phyloP scores from a whole-genome alignment of 1,284 basidiomycete species.

The Melampsora abietis-canadensis region DNA sequence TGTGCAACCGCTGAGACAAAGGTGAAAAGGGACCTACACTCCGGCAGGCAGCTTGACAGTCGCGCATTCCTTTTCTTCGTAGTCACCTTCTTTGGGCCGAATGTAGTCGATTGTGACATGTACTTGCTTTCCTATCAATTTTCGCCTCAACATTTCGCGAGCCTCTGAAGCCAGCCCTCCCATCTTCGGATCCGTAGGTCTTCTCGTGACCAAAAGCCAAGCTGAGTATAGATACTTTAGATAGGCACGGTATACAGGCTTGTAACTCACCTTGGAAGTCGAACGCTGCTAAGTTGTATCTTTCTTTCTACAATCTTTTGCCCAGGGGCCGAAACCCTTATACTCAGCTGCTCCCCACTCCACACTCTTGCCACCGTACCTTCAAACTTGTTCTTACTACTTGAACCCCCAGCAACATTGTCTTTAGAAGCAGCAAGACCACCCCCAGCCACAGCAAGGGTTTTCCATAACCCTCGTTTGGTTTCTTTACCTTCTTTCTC shows the following conservation, averaged over 20 bases:
- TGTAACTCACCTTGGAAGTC: slow-evolving; percentile 23
- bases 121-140: slow-evolving; percentile 83
- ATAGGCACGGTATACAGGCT: not conserved
- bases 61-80: slow-evolving; percentile 84
- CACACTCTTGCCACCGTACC: slow-evolving; percentile 81
- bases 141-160: slow-evolving; percentile 81
- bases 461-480: slow-evolving; percentile 65
- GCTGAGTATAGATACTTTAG: slow-evolving; percentile 51
- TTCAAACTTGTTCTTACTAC: slow-evolving; percentile 61
- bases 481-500: slow-evolving; percentile 60
- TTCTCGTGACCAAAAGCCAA: slow-evolving; percentile 16
- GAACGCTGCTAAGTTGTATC: slow-evolving; percentile 62
- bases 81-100: slow-evolving; percentile 87
- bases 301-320: slow-evolving; percentile 63
- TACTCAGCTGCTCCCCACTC: slow-evolving; percentile 85
- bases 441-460: slow-evolving; percentile 53
- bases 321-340: slow-evolving; percentile 65
- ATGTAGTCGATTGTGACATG: slow-evolving; percentile 79
- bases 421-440: not conserved
- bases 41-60: slow-evolving; percentile 40
- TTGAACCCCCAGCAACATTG: not conserved
- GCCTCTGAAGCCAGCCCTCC: slow-evolving; percentile 87
- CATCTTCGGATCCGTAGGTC: slow-evolving; percentile 79
- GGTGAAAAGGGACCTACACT: slow-evolving; percentile 11
- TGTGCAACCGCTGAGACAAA: not conserved